phyloP scores from a whole-genome alignment of 2,329 filamentous ascomycete species.

The Coniochaeta sp. region DNA sequence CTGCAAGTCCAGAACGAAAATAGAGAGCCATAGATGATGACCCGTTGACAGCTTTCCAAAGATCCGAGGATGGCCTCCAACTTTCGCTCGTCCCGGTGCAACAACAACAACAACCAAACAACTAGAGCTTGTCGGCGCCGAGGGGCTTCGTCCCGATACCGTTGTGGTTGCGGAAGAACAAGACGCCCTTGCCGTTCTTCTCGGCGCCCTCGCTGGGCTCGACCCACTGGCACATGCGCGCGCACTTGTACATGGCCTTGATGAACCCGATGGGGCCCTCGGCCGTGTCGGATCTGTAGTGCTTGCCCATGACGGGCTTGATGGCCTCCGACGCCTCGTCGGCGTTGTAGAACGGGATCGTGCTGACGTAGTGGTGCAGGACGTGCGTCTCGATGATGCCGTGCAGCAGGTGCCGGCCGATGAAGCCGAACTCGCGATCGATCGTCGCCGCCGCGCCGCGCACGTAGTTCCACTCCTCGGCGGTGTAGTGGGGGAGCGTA shows the following conservation, averaged over 20 bases:
- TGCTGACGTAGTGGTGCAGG: conserved; percentile 93
- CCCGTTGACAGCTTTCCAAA: background rate
- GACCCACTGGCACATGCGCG: conserved; percentile 93
- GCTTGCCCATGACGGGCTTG: conserved; percentile 87
- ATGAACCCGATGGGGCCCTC: conserved; percentile 80
- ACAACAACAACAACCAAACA: too few relatives aligned
- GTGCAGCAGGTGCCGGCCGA: conserved; percentile 84
- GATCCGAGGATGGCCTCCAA: background rate
- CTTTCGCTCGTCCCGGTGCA: background rate
- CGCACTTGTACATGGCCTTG: conserved; percentile 69
- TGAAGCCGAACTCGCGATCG: conserved; percentile 94
- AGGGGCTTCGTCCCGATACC: conserved; percentile 59
- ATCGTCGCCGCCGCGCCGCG: conserved; percentile 93
- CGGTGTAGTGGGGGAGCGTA: conserved; percentile 83
- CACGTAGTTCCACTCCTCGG: conserved; percentile 83
- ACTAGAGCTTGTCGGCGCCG: conserved; percentile 7
- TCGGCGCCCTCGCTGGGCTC: conserved; percentile 79
- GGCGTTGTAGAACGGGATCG: conserved; percentile 94
- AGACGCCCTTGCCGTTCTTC: conserved; percentile 74
- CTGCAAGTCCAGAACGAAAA: too few relatives aligned
- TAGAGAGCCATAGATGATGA: background rate
- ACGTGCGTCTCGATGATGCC: conserved; percentile 98
- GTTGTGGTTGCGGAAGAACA: conserved; percentile 96
- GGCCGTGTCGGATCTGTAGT: conserved; percentile 80
- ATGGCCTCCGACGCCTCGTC: conserved; percentile 93